A percentile compares a stretch with the other conserved stretches of the same genome.
phyloP scores from a whole-genome alignment of 441 rosid genomes.

The Populus hybrid region DNA sequence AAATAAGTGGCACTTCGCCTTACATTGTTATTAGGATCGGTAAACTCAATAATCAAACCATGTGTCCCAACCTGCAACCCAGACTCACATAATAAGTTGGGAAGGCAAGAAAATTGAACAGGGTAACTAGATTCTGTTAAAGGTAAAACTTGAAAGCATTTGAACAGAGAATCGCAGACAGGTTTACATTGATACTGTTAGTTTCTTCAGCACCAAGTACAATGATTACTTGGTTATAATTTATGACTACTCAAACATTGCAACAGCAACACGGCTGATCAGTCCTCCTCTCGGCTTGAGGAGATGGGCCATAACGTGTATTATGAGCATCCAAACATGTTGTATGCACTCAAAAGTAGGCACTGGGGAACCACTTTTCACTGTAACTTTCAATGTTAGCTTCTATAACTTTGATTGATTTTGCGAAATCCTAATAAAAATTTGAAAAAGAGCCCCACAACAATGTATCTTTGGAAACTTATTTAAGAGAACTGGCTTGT shows the following conservation, averaged over 20 bases:
- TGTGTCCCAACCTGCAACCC: slow-evolving; percentile 72
- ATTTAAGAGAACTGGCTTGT: not conserved
- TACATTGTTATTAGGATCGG: slow-evolving; percentile 57
- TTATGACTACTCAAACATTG: not conserved
- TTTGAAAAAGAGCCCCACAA: not conserved
- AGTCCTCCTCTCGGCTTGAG: not conserved
- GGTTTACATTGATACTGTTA: not conserved
- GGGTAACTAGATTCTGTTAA: not conserved
- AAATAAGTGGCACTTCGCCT: slow-evolving; percentile 87
- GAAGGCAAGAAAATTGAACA: not conserved
- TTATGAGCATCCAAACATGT: not conserved
- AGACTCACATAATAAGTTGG: slow-evolving; percentile 9
- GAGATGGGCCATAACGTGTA: not conserved
- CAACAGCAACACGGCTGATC: not conserved
- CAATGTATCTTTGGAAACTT: not conserved
- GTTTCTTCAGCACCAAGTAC: not conserved
- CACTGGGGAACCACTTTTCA: not conserved
- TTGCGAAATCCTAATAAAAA: not conserved
- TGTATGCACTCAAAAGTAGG: not conserved
- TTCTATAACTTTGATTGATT: not conserved
- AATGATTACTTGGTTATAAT: not conserved
- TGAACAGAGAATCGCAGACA: not conserved
- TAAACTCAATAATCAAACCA: slow-evolving; percentile 88
- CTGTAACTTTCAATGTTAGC: not conserved
- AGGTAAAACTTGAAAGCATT: not conserved